A percentile compares a stretch with the other conserved stretches of the same genome.
Evolutionary conservation across 345 rosid genomes (phyloP).

Genomic region (Citrus glauca): DNA sequence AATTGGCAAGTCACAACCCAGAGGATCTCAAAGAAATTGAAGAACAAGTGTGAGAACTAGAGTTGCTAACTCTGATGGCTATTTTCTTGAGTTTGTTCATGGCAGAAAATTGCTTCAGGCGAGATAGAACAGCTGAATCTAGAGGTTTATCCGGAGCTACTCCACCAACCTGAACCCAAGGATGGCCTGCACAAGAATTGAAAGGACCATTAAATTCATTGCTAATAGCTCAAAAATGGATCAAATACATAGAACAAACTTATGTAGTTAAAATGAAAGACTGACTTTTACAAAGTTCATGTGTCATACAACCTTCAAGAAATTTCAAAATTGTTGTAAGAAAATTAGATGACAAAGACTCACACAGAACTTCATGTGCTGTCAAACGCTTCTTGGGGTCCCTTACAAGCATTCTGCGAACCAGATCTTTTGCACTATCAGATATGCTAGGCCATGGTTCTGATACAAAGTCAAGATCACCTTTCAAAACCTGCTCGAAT

Average conservation of each 20-base stretch:
- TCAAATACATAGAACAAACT: not conserved
- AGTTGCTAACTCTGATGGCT: conserved; percentile 67
- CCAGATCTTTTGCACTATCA: conserved; percentile 81
- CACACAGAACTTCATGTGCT: conserved; percentile 86
- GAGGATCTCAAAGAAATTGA: not conserved
- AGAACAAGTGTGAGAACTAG: not conserved
- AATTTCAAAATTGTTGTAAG: too few species aligned
- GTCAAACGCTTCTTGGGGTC: conserved; percentile 82
- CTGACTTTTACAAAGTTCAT: too few species aligned
- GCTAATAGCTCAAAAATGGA: not conserved
- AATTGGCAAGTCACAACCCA: not conserved
- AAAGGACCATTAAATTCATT: not conserved
- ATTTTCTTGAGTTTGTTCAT: conserved; percentile 96
- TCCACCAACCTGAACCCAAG: conserved; percentile 90
- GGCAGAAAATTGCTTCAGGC: conserved; percentile 90
- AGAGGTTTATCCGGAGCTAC: conserved; percentile 92
- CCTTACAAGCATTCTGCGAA: conserved; percentile 76
- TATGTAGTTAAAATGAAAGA: too few species aligned
- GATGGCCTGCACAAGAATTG: conserved; percentile 61
- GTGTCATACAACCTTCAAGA: not conserved
- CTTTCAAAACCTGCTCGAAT: conserved; percentile 91
- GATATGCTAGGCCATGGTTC: conserved; percentile 97
- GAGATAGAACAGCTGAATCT: conserved; percentile 84
- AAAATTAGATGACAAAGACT: conserved; percentile 30
- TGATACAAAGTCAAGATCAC: conserved; percentile 84